Base-by-base conservation (phyloP, 306 rosid genomes). In the Cucumis melo region DNA sequence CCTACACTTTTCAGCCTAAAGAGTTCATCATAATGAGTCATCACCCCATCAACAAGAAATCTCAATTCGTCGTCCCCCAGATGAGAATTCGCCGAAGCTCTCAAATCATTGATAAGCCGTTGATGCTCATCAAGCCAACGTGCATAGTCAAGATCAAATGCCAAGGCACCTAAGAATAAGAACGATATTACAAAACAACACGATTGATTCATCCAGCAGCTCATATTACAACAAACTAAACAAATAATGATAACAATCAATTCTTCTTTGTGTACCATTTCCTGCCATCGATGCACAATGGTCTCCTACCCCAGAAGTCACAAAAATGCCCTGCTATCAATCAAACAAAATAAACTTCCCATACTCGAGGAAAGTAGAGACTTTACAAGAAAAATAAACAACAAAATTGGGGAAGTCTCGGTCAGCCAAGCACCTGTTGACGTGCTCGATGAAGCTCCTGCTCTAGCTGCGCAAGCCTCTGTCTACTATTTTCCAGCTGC, bases 121-220 rank as follows among this genome's bases (percentile, higher is more conserved):
- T 91, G 93, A 80, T 93, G 96, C 64, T 91, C 95, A 1, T 93
- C 93, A 1, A 89, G 83, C 98, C 96, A 93, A 3, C 86, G 88
- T 0, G 89, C 85, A 83, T 93, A 89, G 66, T 93, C 95, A 81
- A 87, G 76, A 78, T 93, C 91, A 11, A 93, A 93, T 27, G 89
- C 89, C 55, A 89, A 78, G 1, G 88, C 91, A 46, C 95, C 93
- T 91, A 78, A 21, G 77, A 42, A 50, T 91, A 78, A 21, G 77
- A 42, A 50, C 5, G 56, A 27, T 81, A 48, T n/a, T 10, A 32
- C 2, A 16, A 24, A 5, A 23, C 56, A 56, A 56, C 58, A 21
- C n/a, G 7, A 12, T 8, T 15, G 4, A 13, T 21, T 6, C 74
- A 68, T 6, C 38, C n/a, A 21, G 9, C 13, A 68, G 38, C 13